Evolutionary conservation across 345 rosid genomes (phyloP).

Genomic region (Euphorbia lathyris): DNA sequence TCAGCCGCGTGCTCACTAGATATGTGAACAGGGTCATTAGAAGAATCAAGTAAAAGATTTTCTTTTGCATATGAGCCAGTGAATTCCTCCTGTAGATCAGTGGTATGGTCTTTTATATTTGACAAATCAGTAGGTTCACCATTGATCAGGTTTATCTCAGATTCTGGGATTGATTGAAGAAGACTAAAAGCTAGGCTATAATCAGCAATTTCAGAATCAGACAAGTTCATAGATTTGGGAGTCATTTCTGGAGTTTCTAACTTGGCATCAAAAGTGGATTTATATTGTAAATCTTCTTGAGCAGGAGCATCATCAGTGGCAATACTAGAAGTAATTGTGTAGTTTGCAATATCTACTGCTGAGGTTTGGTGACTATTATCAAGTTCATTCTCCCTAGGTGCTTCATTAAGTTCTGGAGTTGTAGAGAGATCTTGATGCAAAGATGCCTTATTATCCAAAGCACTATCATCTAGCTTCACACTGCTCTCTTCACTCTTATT

Average conservation of each 20-base stretch:
- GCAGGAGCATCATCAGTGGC: constrained; percentile 22
- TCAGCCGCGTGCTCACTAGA: constrained; percentile 28
- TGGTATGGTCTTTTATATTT: constrained; percentile 23
- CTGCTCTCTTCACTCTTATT: constrained; percentile 26
- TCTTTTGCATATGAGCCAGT: constrained; percentile 26
- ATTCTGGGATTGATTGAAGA: constrained; percentile 33
- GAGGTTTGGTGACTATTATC: constrained; percentile 25
- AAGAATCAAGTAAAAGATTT: constrained; percentile 22
- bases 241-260: constrained; percentile 36
- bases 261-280: constrained; percentile 29
- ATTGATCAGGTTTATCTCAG: constrained; percentile 26
- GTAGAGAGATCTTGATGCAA: constrained; percentile 26
- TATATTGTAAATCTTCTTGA: constrained; percentile 32
- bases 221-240: constrained; percentile 29
- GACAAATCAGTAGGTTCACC: constrained; percentile 31
- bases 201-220: constrained; percentile 32
- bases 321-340: constrained; percentile 27
- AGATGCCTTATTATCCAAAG: constrained; percentile 34
- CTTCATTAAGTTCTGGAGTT: constrained; percentile 37
- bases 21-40: constrained; percentile 21
- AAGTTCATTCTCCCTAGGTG: constrained; percentile 27
- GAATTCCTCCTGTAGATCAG: constrained; percentile 27
- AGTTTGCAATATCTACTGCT: constrained; percentile 22
- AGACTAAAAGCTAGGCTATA: constrained; percentile 17
- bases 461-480: constrained; percentile 27